Evolutionary conservation across 495 filamentous ascomycete genomes (phyloP), one percentile per base, ranked within the genome.

Genomic region (Aspergillus asperescens): DNA sequence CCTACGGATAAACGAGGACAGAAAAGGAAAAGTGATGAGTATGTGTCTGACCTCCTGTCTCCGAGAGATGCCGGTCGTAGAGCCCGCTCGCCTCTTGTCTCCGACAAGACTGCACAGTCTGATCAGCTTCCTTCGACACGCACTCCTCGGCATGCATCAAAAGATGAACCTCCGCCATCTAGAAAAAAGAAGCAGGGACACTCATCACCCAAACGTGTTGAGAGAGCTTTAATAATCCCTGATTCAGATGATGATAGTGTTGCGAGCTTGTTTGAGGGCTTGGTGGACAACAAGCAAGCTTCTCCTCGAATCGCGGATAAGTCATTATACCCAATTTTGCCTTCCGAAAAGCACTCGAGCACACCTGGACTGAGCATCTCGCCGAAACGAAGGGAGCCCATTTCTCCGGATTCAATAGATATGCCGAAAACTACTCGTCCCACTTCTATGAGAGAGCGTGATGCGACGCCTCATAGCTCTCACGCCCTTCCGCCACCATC

Each of bases 11-110:
- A 73, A 59, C 77, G 77, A 52, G 74, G 78, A 9, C 83, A 81
- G 66, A 91, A 90, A 67, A 67, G 88, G 40, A 91, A 89, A 60
- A 89, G 87, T 55, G 79, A 85, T 32, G 83, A 87, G 47, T 80
- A 84, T 42, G 77, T 77, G 34, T 72, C 73, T 13, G 75, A 78
- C 58, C 62, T 75, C 15, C 40, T 64, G 0, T 68, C 71, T 1
- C 67, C 70, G 6, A 63, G 50, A 7, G 66, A 68, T 23, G 51
- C 63, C 56, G 42, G 50, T 27, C 44, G 57, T 0, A 62, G 68
- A 58, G 50, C 59, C 12, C 62, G 57, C 40, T 62, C 55, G 18
- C 60, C 50, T 27, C 56, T 57, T 20, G 41, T 25, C 19, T 28
- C 27, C 32, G 29, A 16, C 47, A 41, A 25, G 39, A 57, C 16